Base-by-base conservation (phyloP, 2,329 filamentous ascomycete genomes). In the Hawksworthiomyces lignivorus region DNA sequence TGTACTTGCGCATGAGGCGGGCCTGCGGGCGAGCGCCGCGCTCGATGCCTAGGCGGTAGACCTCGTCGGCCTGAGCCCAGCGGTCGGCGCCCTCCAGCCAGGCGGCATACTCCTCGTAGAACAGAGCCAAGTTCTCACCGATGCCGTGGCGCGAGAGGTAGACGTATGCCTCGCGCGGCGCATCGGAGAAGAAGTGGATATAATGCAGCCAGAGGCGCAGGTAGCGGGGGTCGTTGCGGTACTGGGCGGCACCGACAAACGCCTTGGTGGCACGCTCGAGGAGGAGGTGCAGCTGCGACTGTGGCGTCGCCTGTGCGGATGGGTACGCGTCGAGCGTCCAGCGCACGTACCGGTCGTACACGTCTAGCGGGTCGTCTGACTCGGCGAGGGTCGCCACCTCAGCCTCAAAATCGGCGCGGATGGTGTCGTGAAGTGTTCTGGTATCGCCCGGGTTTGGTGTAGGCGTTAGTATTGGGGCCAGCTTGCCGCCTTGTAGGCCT, bases 321-420 rank as follows among this genome's bases (percentile, higher is more conserved):
- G 92, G 90, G 60, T 97, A 98, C 40, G 90, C 84, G 61, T 96
- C 87, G 21, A 97, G 69, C 1, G 89, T 95, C 92, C 92, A 98
- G 64, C 87, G 87, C 44, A 97, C 87, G 59, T 98, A 98, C 59
- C 92, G 82, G 61, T 97, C 90, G 67, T 87, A 98, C 48, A 96
- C 77, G 55, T 97, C 92, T 36, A 98, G 78, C 1, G 92, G 92
- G 56, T 98, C 92, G 58, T 98, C 92, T 0, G 86, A 87, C 59
- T 98, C 92, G 49, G 78, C 76, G 38, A 94, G 81, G 36, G 71
- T 77, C 32, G 78, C 72, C 15, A 97, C 64, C 61, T 97, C 92
- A 11, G 79, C 75, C 63, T 98, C 92, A 54, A 87, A 97, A 56
- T 90, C 83, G 53, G 83, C 78, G 51, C 90, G 79, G 52, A 84